Base-by-base conservation (phyloP, 805 yeast species). In the Zygotorulaspora sp. region DNA sequence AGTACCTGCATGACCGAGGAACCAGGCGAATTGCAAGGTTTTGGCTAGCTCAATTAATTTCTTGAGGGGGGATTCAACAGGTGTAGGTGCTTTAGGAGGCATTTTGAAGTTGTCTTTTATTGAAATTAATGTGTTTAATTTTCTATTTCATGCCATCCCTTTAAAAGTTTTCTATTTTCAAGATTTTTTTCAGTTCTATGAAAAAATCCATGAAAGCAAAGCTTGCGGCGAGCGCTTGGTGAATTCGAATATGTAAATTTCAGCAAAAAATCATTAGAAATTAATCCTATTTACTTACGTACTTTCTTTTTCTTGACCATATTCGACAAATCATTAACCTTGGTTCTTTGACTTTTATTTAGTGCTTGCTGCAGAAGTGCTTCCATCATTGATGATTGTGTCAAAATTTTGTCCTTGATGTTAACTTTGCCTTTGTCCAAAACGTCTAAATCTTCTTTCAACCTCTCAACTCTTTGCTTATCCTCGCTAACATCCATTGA, bases 21-120 rank as follows among this genome's bases (percentile, higher is more conserved):
- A 84, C 96, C 95, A 88, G 4, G 76, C 78, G 50, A 83, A 83
- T 61, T 85, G 89, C 40, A 75, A 58, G 11, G 79, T 69, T 61
- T 72, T 54, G 17, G 61, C 44, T 21, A 58, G 38, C 19, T 41
- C 38, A n/a, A 49, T 22, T 4, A 55, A 35, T 21, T 40, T 52
- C 7, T 26, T 29, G 13, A 24, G 7, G 3, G 27, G 12, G n/a
- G 30, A 19, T 11, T 15, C 20, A 5, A 19, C 23, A 16, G 16
- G 29, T 12, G 36, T 11, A 11, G 36, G 10, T 23, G 36, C 16
- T 15, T 27, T 19, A 18, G 35, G 24, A 16, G 41, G 30, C 33
- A 32, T 37, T 15, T 27, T 37, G 3, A 21, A 21, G 7, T 21
- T 7, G 23, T 21, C 10, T 21, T 21, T 21, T 13, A 12, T 27